phyloP scores from a whole-genome alignment of 1,284 basidiomycete genomes.

The Cutaneotrichosporon cyanovorans region DNA sequence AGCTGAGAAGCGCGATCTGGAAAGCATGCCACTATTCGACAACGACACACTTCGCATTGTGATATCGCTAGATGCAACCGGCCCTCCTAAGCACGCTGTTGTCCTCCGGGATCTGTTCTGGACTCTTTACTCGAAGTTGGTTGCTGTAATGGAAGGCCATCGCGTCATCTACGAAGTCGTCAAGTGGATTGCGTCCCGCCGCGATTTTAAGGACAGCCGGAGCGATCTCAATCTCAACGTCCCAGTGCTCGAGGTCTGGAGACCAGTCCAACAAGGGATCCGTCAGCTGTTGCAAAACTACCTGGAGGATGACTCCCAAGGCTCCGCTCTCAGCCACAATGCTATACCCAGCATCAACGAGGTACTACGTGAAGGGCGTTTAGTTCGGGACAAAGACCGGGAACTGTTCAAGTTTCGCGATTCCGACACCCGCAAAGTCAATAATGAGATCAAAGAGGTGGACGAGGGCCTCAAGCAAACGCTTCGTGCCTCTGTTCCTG shows the following conservation, averaged over 20 bases:
- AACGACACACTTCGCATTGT: conserved; percentile 56
- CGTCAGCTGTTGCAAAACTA: conserved; percentile 83
- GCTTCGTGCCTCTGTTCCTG: conserved; percentile 85
- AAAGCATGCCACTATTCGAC: conserved; percentile 17
- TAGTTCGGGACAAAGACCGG: conserved; percentile 67
- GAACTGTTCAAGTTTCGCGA: conserved; percentile 81
- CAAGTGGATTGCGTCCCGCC: conserved; percentile 74
- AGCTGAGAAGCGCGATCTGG: conserved; percentile 10
- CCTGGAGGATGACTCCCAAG: conserved; percentile 78
- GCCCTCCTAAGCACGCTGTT: conserved; percentile 70
- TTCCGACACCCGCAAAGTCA: conserved; percentile 65
- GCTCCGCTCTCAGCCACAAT: conserved; percentile 66
- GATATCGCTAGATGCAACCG: conserved; percentile 61
- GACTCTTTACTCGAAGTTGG: conserved; percentile 94
- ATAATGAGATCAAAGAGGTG: conserved; percentile 62
- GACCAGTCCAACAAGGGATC: conserved; percentile 83
- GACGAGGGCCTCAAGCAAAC: conserved; percentile 81
- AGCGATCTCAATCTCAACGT: conserved; percentile 58
- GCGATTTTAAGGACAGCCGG: conserved; percentile 78
- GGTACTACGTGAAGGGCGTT: conserved; percentile 74
- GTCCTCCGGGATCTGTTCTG: conserved; percentile 90
- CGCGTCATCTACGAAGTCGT: conserved; percentile 87
- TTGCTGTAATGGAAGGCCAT: conserved; percentile 90
- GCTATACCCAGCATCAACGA: conserved; percentile 91
- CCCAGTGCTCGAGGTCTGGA: conserved; percentile 84